Conservation (phyloP, 2,329 filamentous ascomycete species). For the Cercospora canescens region DNA sequence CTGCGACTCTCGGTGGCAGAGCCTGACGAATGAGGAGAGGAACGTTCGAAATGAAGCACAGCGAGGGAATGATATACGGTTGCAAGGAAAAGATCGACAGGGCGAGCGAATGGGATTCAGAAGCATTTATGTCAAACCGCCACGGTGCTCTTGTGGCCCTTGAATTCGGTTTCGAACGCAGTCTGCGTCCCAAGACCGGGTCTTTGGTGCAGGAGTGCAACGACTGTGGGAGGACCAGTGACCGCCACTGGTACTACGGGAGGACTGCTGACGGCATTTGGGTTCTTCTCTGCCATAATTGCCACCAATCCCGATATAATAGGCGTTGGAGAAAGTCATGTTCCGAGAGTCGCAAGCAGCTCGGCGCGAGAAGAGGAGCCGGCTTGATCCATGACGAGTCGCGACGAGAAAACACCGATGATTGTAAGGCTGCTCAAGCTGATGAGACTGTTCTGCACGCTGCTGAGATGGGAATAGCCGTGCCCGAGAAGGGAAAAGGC, state of each 20-base stretch:
- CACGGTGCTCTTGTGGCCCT: neutral
- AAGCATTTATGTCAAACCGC: neutral
- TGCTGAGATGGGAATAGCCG: accelerated
- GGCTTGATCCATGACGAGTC: neutral
- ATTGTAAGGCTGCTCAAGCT: neutral
- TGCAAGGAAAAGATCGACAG: neutral
- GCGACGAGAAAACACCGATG: neutral
- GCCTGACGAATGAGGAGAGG: neutral
- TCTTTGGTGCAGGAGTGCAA: neutral
- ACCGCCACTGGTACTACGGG: neutral
- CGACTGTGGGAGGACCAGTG: neutral
- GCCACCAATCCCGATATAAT: neutral
- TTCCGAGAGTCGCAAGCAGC: neutral
- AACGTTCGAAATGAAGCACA: neutral
- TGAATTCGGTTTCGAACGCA: neutral
- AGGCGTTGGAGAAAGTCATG: neutral
- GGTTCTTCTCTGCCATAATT: neutral
- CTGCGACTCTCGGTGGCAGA: neutral
- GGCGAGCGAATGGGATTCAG: neutral
- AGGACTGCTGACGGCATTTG: neutral
- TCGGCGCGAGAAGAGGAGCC: neutral
- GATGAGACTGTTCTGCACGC: neutral
- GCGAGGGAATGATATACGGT: neutral
- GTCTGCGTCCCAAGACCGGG: neutral
- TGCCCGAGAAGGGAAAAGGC: neutral